phyloP scores from a whole-genome alignment of 257 asterid genomes.

The Schizonepeta tenuifolia region DNA sequence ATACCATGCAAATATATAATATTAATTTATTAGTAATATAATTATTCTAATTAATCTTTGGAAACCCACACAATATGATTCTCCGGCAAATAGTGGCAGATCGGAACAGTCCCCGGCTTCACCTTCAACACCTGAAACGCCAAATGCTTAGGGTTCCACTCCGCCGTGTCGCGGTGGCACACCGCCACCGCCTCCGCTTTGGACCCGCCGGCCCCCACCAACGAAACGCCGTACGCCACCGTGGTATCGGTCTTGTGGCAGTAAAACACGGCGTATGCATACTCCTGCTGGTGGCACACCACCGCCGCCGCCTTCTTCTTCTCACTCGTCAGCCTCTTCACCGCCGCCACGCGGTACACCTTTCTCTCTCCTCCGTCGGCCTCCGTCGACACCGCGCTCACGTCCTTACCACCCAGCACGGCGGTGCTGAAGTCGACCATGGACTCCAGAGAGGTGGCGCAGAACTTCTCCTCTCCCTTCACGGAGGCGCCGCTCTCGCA shows the following conservation, averaged over 20 bases:
- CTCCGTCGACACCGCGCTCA: constrained; percentile 59
- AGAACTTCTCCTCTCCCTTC: constrained; percentile 65
- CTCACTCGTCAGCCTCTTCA: constrained; percentile 38
- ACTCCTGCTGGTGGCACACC: constrained; percentile 74
- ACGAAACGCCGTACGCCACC: constrained; percentile 53
- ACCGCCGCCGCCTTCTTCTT: constrained; percentile 52
- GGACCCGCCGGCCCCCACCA: constrained; percentile 64
- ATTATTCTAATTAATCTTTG: constrained; percentile 23
- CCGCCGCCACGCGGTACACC: constrained; percentile 46
- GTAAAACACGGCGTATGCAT: constrained; percentile 77
- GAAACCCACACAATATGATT: constrained; percentile 90
- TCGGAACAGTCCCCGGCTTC: constrained; percentile 85
- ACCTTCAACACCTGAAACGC: constrained; percentile 92
- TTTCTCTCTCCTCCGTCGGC: constrained; percentile 40
- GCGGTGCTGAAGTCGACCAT: constrained; percentile 78
- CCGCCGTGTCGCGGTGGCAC: constrained; percentile 82
- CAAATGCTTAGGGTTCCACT: constrained; percentile 94
- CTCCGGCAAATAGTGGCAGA: constrained; percentile 91
- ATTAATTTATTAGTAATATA: no score
- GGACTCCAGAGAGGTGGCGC: constrained; percentile 87
- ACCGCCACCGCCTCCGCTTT: constrained; percentile 76
- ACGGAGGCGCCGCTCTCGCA: constrained; percentile 41
- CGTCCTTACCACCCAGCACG: constrained; percentile 68
- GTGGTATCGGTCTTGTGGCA: constrained; percentile 70
- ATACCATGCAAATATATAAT: no score